phyloP scores from a whole-genome alignment of 2,329 filamentous ascomycete genomes.

The Ophiostoma tasmaniense region DNA sequence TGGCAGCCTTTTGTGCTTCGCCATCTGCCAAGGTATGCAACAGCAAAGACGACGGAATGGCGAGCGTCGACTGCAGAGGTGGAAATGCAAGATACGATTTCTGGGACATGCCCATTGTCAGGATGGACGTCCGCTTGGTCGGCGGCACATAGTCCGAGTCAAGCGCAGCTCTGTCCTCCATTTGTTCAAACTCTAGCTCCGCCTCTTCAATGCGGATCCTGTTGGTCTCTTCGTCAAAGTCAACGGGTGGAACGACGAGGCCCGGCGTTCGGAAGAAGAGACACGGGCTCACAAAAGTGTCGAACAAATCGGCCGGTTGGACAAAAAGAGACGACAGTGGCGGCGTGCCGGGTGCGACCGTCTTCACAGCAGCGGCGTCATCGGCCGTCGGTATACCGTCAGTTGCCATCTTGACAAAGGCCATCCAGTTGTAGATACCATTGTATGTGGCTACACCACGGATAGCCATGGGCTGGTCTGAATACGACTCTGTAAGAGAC shows the following conservation, averaged over 20 bases:
- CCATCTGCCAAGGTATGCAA: conserved; percentile 34
- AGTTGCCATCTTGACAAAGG: conserved; percentile 32
- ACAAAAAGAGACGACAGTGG: conserved; percentile 35
- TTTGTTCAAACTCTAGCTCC: neutral
- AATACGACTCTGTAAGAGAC: conserved; percentile 46
- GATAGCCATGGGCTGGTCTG: conserved; percentile 37
- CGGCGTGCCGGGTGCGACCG: conserved; percentile 25
- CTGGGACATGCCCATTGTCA: conserved; percentile 26
- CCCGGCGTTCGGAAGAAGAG: conserved; percentile 51
- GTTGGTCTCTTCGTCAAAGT: conserved; percentile 16
- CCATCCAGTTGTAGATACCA: conserved; percentile 58
- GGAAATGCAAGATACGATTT: conserved; percentile 42
- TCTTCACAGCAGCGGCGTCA: conserved; percentile 30
- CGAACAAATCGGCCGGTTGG: conserved; percentile 43
- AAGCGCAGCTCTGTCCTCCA: neutral
- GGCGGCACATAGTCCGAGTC: neutral
- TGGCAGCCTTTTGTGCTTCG: conserved; percentile 4
- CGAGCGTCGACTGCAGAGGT: conserved; percentile 37
- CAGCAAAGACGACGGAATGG: conserved; percentile 42
- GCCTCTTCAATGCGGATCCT: conserved; percentile 4
- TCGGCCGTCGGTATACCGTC: conserved; percentile 5
- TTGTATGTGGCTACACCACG: conserved; percentile 49
- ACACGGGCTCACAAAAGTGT: conserved; percentile 50
- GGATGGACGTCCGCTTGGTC: conserved; percentile 1
- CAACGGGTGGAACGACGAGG: conserved; percentile 34